A percentile compares a stretch with the other conserved stretches of the same genome.
Evolutionary conservation across 208 protist genomes (phyloP).

Genomic region (Entamoeba dispar): DNA sequence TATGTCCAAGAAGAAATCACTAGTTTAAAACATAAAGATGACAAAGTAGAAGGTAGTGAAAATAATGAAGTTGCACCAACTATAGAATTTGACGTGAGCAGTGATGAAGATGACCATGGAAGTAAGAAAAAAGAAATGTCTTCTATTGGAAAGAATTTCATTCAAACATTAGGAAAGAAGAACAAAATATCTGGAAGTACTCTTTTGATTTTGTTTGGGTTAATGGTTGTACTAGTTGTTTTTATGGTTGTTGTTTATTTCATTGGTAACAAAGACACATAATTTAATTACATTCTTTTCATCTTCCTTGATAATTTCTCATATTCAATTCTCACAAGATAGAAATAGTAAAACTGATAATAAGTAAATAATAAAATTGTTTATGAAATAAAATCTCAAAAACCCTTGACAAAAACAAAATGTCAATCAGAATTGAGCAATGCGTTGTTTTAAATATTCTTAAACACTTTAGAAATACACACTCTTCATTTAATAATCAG

Average conservation of each 20-base stretch:
- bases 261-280: background rate
- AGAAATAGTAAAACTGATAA: no score
- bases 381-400: no score
- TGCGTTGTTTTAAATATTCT: no score
- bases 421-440: no score
- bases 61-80: background rate
- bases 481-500: no score
- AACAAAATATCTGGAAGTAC: background rate
- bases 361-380: no score
- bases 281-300: background rate
- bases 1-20: background rate
- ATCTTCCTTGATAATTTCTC: no score
- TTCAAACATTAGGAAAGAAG: background rate
- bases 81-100: background rate
- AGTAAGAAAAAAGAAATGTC: background rate
- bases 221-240: background rate
- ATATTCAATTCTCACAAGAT: no score
- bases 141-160: background rate
- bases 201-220: background rate
- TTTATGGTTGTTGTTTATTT: background rate
- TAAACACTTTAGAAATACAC: no score
- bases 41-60: background rate
- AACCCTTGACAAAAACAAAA: no score
- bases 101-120: background rate
- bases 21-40: background rate